Conservation (phyloP, 78 protist species). For the Tieghemostelium lacteum region DNA sequence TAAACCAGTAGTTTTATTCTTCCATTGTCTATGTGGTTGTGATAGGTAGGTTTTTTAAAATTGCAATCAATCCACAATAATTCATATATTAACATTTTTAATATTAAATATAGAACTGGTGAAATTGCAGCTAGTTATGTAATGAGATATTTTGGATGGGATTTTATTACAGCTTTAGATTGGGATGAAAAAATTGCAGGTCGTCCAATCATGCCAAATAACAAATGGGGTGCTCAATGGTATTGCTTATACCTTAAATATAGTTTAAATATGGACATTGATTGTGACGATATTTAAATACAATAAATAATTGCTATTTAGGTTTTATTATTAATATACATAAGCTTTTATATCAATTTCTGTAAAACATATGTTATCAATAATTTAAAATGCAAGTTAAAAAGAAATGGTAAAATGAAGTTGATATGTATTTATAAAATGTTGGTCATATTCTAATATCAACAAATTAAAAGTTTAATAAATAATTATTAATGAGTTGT, state of each 20-base stretch:
- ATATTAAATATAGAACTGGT: slow-evolving; percentile 72
- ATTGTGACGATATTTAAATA: no score
- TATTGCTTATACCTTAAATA: slow-evolving; percentile 32
- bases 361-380: no score
- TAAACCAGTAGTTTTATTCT: slow-evolving; percentile 26
- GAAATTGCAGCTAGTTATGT: slow-evolving; percentile 55
- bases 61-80: neutral
- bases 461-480: no score
- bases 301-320: no score
- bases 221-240: slow-evolving; percentile 73
- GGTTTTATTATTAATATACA: no score
- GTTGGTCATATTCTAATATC: no score
- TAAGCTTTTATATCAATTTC: no score
- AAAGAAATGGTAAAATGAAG: no score
- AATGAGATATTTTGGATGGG: slow-evolving; percentile 31
- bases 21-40: slow-evolving; percentile 20
- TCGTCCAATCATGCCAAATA: slow-evolving; percentile 26
- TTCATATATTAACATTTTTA: neutral
- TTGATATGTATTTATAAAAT: no score
- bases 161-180: neutral
- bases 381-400: no score
- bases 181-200: slow-evolving; percentile 66
- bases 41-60: no score
- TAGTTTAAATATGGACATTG: slow-evolving; percentile 6
- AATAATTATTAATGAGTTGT: no score